Base-by-base conservation (phyloP, 169 alveolate species). In the Plasmodium inui region DNA sequence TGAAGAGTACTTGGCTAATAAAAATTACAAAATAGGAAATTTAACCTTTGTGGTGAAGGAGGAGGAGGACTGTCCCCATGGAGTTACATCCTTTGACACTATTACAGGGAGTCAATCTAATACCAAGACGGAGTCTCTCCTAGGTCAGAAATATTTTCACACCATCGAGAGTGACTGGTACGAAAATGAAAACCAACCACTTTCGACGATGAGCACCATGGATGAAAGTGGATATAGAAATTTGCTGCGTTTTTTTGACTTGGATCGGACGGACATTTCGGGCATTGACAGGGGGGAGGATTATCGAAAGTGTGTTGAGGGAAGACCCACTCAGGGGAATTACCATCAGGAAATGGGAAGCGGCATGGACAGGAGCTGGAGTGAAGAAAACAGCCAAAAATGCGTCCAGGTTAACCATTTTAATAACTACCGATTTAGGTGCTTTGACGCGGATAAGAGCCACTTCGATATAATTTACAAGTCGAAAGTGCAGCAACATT, bases 401-500 rank as follows among this genome's bases (percentile, higher is more conserved):
- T 0, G 76, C 6, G 9, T n/a, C 30, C 30, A 19, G 7, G 6
- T 19, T 67, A 67, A 67, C 76, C 76, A 85, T 2, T 44, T 86
- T 74, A 86, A 86, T 89, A 70, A 89, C 72, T 89, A 89, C 26
- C 82, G 94, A 41, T 89, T 79, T 44, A 55, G 94, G 41, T 79
- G 32, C 30, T n/a, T 39, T 41, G 61, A 67, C 34, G 55, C 71
- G 19, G 84, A 80, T 26, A 37, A 30, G 34, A 26, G 57, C 4
- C 37, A 26, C 32, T 89, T 89, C 30, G 90, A 89, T 81, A 89
- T 89, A 50, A 80, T 89, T 80, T 81, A 79, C 41, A 89, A 89
- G 70, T 89, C 94, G 3, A 89, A 89, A 89, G 82, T 89, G n/a
- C 94, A 89, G 50, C 94, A 89, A 50, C 94, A 89, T 80, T 89